These are phyloP conservation scores for Aspergillus udagawae DNA, from an alignment of 2,329 filamentous ascomycete species.

Conservation along the genomic window DNA sequence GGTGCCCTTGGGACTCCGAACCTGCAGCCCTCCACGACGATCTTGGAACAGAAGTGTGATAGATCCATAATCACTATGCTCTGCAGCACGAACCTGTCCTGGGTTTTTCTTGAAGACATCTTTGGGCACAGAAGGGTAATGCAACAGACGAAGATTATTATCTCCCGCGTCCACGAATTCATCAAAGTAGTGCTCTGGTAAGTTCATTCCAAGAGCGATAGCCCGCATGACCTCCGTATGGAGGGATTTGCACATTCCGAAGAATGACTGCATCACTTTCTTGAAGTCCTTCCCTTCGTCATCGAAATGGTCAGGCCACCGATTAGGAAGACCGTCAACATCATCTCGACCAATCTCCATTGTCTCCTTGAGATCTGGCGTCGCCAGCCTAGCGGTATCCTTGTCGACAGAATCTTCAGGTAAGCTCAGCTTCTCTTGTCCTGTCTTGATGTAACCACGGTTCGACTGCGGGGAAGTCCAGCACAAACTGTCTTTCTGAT, in stretches of 20 bases:
- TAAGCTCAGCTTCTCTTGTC: conserved; percentile 67
- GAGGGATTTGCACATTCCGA: conserved; percentile 66
- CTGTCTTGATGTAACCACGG: conserved; percentile 66
- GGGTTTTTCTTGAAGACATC: conserved; percentile 64
- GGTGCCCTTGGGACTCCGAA: conserved; percentile 66
- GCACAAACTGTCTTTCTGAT: conserved; percentile 61
- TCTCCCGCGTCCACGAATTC: conserved; percentile 65
- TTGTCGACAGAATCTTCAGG: conserved; percentile 55
- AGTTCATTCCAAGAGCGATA: conserved; percentile 74
- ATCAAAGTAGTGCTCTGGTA: conserved; percentile 73
- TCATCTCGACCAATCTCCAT: conserved; percentile 61
- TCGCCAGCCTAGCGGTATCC: conserved; percentile 52
- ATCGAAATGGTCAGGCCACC: conserved; percentile 63
- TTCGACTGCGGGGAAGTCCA: conserved; percentile 73
- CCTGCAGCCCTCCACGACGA: conserved; percentile 54
- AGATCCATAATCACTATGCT: conserved; percentile 64
- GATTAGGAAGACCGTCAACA: conserved; percentile 64
- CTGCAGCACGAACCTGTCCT: conserved; percentile 70
- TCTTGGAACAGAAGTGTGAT: conserved; percentile 56
- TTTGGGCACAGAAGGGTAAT: conserved; percentile 68
- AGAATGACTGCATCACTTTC: conserved; percentile 70
- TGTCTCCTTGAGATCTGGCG: conserved; percentile 53
- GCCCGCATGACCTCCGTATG: conserved; percentile 79
- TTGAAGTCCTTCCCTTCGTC: conserved; percentile 60
- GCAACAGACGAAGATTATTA: conserved; percentile 69